These are phyloP conservation scores for Phialocephala subalpina DNA, from an alignment of 2,329 filamentous ascomycete genomes.

Conservation along the genomic window DNA sequence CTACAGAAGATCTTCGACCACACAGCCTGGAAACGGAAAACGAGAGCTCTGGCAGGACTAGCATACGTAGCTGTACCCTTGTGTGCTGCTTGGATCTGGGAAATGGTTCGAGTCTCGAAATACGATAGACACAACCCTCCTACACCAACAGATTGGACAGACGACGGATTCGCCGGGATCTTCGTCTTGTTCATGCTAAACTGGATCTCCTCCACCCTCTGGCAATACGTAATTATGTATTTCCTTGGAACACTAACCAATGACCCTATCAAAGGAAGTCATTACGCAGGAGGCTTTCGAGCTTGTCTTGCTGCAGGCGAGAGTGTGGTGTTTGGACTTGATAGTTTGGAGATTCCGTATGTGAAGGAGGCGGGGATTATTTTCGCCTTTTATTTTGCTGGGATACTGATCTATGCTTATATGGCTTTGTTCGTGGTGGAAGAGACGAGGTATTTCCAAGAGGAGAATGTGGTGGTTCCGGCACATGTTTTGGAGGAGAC, in stretches of 20 bases:
- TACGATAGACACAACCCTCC: background rate
- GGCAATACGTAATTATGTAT: conserved; percentile 3
- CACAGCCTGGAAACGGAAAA: conserved; percentile 1
- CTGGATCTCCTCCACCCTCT: background rate
- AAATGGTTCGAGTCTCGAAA: background rate
- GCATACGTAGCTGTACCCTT: background rate
- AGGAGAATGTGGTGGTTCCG: background rate
- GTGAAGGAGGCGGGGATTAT: background rate
- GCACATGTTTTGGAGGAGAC: background rate
- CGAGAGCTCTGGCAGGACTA: background rate
- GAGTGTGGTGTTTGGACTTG: background rate
- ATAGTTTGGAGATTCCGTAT: conserved; percentile 2
- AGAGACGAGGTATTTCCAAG: background rate
- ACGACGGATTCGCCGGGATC: background rate
- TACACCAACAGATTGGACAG: background rate
- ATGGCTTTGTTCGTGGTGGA: background rate
- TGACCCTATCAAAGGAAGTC: background rate
- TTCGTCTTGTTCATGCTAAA: conserved; percentile 1
- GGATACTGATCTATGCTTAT: background rate
- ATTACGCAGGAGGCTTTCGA: conserved; percentile 1
- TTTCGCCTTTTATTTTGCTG: background rate
- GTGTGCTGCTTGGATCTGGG: conserved; percentile 1
- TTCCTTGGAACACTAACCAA: background rate
- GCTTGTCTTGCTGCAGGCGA: conserved; percentile 6
- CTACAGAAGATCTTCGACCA: conserved; percentile 3